phyloP scores from a whole-genome alignment of 805 yeast genomes.

The Candida manassasensis region DNA sequence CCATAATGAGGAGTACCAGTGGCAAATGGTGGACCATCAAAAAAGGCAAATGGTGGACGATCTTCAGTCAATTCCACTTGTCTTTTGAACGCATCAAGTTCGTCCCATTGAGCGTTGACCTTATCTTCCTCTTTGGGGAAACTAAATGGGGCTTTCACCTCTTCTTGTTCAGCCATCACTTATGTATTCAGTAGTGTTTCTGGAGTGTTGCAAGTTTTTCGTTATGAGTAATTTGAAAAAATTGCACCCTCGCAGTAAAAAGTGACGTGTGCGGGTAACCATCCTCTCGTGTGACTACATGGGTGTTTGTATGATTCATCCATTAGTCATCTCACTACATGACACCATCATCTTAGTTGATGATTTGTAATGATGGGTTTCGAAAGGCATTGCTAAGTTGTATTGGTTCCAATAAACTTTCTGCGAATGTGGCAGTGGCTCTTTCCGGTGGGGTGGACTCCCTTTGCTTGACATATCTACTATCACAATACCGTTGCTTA shows the following conservation, averaged over 20 bases:
- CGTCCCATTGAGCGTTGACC: constrained; percentile 77
- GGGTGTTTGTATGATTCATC: background rate
- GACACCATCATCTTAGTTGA: constrained; percentile 1
- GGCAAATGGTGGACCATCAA: constrained; percentile 99
- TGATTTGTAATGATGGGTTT: constrained; percentile 14
- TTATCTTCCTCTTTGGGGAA: constrained; percentile 90
- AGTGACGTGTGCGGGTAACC: background rate
- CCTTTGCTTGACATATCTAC: constrained; percentile 56
- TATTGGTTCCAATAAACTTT: constrained; percentile 12
- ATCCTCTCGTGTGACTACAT: background rate
- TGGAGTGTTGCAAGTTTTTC: background rate
- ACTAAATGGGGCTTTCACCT: constrained; percentile 41
- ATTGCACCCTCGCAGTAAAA: background rate
- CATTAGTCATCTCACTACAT: background rate
- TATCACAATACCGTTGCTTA: constrained; percentile 30
- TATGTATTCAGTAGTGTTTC: background rate
- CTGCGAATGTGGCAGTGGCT: constrained; percentile 45
- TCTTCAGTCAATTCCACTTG: constrained; percentile 79
- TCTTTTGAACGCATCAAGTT: constrained; percentile 89
- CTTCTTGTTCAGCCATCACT: constrained; percentile 17
- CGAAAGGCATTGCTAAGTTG: constrained; percentile 11
- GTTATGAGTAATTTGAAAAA: constrained; percentile 2
- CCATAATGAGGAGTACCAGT: constrained; percentile 99
- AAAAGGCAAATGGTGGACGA: constrained; percentile 83
- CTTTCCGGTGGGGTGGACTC: constrained; percentile 84